Conservation (phyloP, 768 basidiomycete genomes). For the Trichaptum fuscoviolaceum region DNA sequence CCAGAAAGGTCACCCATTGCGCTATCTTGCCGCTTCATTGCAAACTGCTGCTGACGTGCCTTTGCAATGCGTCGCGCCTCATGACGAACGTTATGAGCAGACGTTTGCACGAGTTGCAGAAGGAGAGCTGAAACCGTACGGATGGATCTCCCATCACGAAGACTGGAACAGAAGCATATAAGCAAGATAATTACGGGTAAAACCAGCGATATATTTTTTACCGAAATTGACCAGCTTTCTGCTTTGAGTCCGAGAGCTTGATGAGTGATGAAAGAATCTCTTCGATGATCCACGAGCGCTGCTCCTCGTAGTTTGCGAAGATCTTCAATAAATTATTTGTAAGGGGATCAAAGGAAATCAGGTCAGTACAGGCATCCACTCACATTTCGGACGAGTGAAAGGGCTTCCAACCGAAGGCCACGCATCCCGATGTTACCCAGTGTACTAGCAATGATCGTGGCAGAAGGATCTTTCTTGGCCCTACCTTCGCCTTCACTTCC, state of each 20-base stretch:
- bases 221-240: conserved; percentile 87
- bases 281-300: conserved; percentile 96
- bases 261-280: conserved; percentile 89
- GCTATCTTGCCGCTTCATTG: conserved; percentile 60
- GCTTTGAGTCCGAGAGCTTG: conserved; percentile 85
- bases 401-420: conserved; percentile 71
- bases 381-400: conserved; percentile 82
- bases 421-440: conserved; percentile 79
- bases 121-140: conserved; percentile 91
- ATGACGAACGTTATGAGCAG: conserved; percentile 80
- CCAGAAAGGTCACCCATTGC: conserved; percentile 45
- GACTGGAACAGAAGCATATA: conserved; percentile 34
- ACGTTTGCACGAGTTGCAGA: conserved; percentile 94
- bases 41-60: conserved; percentile 54
- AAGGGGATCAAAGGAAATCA: neutral
- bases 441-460: conserved; percentile 47
- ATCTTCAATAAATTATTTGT: conserved; percentile 44
- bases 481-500: conserved; percentile 49
- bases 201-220: conserved; percentile 29
- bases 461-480: conserved; percentile 46
- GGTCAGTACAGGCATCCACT: conserved; percentile 24
- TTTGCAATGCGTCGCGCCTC: conserved; percentile 59
- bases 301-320: conserved; percentile 86
- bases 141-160: conserved; percentile 87
- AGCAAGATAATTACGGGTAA: neutral